Percentiles rank a stretch among this genome's conserved stretches.
Evolutionary conservation across 2,329 filamentous ascomycete species (phyloP).

Genomic region (Diaporthe batatas): DNA sequence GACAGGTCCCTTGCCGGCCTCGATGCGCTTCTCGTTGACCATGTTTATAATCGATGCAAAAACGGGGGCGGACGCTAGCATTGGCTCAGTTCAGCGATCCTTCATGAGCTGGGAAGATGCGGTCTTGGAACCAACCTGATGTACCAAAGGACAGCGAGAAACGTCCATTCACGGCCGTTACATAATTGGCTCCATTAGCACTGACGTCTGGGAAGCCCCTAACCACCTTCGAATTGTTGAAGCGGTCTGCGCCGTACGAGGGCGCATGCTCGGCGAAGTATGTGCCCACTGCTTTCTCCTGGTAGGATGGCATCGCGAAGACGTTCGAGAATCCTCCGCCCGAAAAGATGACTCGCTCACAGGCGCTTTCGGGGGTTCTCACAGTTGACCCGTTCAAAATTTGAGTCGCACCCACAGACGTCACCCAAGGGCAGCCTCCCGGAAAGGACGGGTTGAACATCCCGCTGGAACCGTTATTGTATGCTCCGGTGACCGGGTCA

Average conservation of each 20-base stretch:
- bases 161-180: constrained; percentile 57
- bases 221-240: constrained; percentile 59
- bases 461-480: constrained; percentile 51
- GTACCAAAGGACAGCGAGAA: constrained; percentile 63
- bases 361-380: constrained; percentile 57
- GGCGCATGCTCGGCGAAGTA: constrained; percentile 60
- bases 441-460: constrained; percentile 63
- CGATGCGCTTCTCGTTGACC: constrained; percentile 54
- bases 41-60: constrained; percentile 53
- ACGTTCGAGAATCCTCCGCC: constrained; percentile 65
- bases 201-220: constrained; percentile 64
- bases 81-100: neutral
- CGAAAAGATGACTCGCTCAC: constrained; percentile 60
- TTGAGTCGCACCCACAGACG: constrained; percentile 65
- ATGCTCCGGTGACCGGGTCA: constrained; percentile 48
- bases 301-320: constrained; percentile 62
- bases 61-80: constrained; percentile 49
- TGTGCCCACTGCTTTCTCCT: constrained; percentile 54
- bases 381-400: constrained; percentile 54
- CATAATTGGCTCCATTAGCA: constrained; percentile 59
- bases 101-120: too few species aligned
- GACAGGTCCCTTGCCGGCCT: constrained; percentile 51
- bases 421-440: constrained; percentile 62
- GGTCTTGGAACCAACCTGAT: constrained; percentile 48
- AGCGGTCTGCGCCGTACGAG: constrained; percentile 57